A percentile compares a stretch with the other conserved stretches of the same genome.
Conservation (phyloP, 768 basidiomycete genomes). For the Lepiota subincarnata region DNA sequence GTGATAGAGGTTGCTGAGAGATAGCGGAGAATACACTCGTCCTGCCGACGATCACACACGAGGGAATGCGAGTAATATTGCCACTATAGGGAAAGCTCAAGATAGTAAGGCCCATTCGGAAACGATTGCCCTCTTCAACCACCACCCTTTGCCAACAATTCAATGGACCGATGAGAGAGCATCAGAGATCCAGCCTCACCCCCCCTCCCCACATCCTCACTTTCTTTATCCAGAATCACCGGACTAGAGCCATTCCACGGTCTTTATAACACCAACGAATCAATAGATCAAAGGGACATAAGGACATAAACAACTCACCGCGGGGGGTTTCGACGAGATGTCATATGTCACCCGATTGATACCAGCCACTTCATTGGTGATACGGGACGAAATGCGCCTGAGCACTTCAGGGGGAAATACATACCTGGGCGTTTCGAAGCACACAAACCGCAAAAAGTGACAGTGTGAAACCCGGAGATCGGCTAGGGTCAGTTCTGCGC, state of each 20-base stretch:
- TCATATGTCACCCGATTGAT: conserved; percentile 96
- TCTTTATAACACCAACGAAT: conserved; percentile 25
- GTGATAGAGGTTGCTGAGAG: no score
- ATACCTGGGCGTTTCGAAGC: conserved; percentile 53
- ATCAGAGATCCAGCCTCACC: not conserved
- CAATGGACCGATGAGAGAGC: not conserved
- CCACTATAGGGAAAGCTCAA: no score
- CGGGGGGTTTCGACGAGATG: conserved; percentile 96
- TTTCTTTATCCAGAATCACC: conserved; percentile 3
- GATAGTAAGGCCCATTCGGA: no score
- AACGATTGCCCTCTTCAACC: not conserved
- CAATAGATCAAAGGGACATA: conserved; percentile 11
- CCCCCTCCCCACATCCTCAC: not conserved
- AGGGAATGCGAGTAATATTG: no score
- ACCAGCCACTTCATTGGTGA: conserved; percentile 97
- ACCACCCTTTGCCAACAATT: not conserved
- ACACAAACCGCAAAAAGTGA: conserved; percentile 17
- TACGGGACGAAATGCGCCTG: conserved; percentile 88
- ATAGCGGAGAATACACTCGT: no score
- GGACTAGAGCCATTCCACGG: conserved; percentile 45
- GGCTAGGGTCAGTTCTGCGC: not conserved
- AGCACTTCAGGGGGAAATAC: conserved; percentile 92
- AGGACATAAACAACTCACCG: conserved; percentile 42
- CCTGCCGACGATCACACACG: no score
- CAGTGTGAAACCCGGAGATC: conserved; percentile 9